phyloP scores from a whole-genome alignment of 2,329 filamentous ascomycete genomes.

The Hymenotorrendiella dingleyae region DNA sequence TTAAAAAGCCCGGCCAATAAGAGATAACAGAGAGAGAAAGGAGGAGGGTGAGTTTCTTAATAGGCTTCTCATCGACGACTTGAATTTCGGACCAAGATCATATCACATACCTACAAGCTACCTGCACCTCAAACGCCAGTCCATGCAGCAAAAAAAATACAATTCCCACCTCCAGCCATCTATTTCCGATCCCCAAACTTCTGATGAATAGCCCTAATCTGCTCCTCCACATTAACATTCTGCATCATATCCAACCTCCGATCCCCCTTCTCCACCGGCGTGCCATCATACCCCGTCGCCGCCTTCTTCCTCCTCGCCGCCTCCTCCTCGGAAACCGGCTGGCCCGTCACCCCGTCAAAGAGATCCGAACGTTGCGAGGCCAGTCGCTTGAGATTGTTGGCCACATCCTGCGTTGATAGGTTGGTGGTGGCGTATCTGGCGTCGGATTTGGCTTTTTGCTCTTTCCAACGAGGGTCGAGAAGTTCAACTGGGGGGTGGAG shows the following conservation, averaged over 20 bases:
- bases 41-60: too few relatives aligned
- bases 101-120: too few relatives aligned
- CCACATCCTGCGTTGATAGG: constrained; percentile 77
- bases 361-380: constrained; percentile 83
- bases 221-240: constrained; percentile 75
- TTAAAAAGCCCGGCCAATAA: too few relatives aligned
- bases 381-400: constrained; percentile 91
- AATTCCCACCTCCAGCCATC: neutral
- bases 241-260: constrained; percentile 51
- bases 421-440: constrained; percentile 81
- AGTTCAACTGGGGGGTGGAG: constrained; percentile 61
- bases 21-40: too few relatives aligned
- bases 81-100: too few relatives aligned
- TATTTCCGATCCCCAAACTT: constrained; percentile 39
- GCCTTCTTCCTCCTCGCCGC: constrained; percentile 73
- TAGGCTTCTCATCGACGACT: too few relatives aligned
- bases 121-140: neutral
- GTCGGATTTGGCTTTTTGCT: constrained; percentile 86
- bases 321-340: constrained; percentile 65
- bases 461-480: constrained; percentile 90
- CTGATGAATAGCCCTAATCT: constrained; percentile 65
- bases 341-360: constrained; percentile 69
- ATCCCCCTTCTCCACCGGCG: constrained; percentile 52
- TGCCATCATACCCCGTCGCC: constrained; percentile 62
- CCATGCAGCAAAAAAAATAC: neutral